phyloP scores from a whole-genome alignment of 2,329 filamentous ascomycete genomes.

The Aspergillus pseudonomiae region DNA sequence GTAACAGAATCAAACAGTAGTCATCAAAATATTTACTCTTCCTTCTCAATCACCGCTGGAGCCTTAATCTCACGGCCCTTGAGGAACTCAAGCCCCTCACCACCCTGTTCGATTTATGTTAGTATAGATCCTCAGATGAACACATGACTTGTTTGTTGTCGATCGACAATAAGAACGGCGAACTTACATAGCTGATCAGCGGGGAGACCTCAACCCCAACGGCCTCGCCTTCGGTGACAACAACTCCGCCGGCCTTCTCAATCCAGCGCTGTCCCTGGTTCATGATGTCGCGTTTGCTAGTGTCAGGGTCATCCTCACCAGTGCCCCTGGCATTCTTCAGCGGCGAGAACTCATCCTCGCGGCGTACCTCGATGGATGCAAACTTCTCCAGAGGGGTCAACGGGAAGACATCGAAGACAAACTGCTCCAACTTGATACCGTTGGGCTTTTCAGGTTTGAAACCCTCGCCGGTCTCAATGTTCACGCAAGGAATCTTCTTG shows the following conservation, averaged over 20 bases:
- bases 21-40: slow-evolving; percentile 40
- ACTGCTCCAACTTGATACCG: slow-evolving; percentile 98
- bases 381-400: slow-evolving; percentile 84
- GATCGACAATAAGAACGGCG: neutral
- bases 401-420: slow-evolving; percentile 98
- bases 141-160: neutral
- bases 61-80: slow-evolving; percentile 63
- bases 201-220: slow-evolving; percentile 88
- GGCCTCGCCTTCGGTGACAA: slow-evolving; percentile 64
- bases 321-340: slow-evolving; percentile 88
- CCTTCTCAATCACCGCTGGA: slow-evolving; percentile 66
- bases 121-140: slow-evolving; percentile 7
- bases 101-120: slow-evolving; percentile 49
- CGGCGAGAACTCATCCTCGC: slow-evolving; percentile 97
- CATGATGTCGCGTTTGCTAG: slow-evolving; percentile 88
- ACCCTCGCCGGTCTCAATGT: slow-evolving; percentile 74
- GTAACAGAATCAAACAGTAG: neutral
- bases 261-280: slow-evolving; percentile 86
- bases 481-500: slow-evolving; percentile 94
- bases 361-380: slow-evolving; percentile 91
- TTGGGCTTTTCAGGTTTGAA: slow-evolving; percentile 95
- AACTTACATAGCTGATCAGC: slow-evolving; percentile 90
- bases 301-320: slow-evolving; percentile 91
- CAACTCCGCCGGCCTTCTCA: slow-evolving; percentile 73
- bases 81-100: slow-evolving; percentile 66